A percentile compares a stretch with the other conserved stretches of the same genome.
Conservation (phyloP, 352 stramenopile species). For the Thraustotheca clavata region DNA sequence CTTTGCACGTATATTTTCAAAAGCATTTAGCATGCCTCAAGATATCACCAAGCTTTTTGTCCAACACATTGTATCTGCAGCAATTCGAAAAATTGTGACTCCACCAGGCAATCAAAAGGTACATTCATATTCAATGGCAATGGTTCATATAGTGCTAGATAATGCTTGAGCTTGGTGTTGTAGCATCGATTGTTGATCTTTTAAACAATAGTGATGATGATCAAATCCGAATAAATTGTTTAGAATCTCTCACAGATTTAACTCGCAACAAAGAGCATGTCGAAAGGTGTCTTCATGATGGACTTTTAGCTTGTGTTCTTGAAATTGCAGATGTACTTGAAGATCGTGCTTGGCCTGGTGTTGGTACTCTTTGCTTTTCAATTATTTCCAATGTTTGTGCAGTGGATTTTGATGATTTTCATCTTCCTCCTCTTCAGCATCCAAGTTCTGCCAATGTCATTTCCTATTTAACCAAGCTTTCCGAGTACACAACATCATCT, state of each 20-base stretch:
- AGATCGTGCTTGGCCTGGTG: constrained; percentile 20
- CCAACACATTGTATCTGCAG: constrained; percentile 25
- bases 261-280: constrained; percentile 41
- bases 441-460: constrained; percentile 58
- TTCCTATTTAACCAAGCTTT: constrained; percentile 55
- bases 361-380: constrained; percentile 55
- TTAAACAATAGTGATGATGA: constrained; percentile 28
- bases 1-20: constrained; percentile 38
- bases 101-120: constrained; percentile 51
- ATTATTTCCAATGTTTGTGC: constrained; percentile 63
- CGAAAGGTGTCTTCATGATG: constrained; percentile 36
- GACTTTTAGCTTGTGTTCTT: constrained; percentile 43
- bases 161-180: constrained; percentile 37
- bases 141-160: not conserved
- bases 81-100: constrained; percentile 50
- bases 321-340: constrained; percentile 32
- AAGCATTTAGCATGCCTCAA: constrained; percentile 33
- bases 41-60: not conserved
- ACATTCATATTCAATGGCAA: not conserved
- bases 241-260: constrained; percentile 41
- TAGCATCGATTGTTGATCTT: constrained; percentile 40
- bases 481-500: constrained; percentile 31
- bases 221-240: constrained; percentile 34
- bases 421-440: not conserved
- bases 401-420: constrained; percentile 42